Evolutionary conservation across 371 early-diverging fungal species (phyloP).

Genomic region (Neoconidiobolus thromboides): DNA sequence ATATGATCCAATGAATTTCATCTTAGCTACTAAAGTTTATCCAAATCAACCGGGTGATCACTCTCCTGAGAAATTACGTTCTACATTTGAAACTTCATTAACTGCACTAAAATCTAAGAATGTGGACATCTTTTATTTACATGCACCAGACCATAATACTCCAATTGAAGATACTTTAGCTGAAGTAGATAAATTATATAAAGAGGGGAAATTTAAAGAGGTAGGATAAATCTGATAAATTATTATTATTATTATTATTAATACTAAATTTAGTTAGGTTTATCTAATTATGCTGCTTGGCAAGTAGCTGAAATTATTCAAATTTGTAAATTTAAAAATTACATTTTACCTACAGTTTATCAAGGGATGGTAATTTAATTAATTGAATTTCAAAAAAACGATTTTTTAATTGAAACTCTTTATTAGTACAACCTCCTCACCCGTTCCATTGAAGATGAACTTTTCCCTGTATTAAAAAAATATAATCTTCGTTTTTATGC

Average conservation of each 20-base stretch:
- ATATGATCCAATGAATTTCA: slow-evolving; percentile 8
- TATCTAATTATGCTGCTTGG: slow-evolving; percentile 27
- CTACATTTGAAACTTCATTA: slow-evolving; percentile 16
- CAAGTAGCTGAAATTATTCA: slow-evolving; percentile 24
- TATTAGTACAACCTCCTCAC: slow-evolving; percentile 38
- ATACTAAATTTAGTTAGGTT: slow-evolving; percentile 15
- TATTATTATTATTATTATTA: background rate
- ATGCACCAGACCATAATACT: slow-evolving; percentile 25
- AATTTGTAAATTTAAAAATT: slow-evolving; percentile 17
- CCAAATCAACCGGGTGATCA: slow-evolving; percentile 30
- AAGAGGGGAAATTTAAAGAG: slow-evolving; percentile 20
- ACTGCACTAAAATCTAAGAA: slow-evolving; percentile 15
- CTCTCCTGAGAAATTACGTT: slow-evolving; percentile 21
- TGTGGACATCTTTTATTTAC: slow-evolving; percentile 28
- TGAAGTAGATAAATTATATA: slow-evolving; percentile 22
- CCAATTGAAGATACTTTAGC: slow-evolving; percentile 21
- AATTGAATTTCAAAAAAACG: background rate
- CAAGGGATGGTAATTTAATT: slow-evolving; percentile 19
- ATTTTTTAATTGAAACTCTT: background rate
- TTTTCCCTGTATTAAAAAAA: slow-evolving; percentile 32
- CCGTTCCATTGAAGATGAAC: slow-evolving; percentile 33
- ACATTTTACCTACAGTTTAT: slow-evolving; percentile 25
- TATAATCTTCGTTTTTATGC: slow-evolving; percentile 28
- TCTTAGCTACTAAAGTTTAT: slow-evolving; percentile 31
- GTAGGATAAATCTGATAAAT: slow-evolving; percentile 5